Conservation (phyloP, 2,329 filamentous ascomycete genomes). For the Trichocomaceae sp. region DNA sequence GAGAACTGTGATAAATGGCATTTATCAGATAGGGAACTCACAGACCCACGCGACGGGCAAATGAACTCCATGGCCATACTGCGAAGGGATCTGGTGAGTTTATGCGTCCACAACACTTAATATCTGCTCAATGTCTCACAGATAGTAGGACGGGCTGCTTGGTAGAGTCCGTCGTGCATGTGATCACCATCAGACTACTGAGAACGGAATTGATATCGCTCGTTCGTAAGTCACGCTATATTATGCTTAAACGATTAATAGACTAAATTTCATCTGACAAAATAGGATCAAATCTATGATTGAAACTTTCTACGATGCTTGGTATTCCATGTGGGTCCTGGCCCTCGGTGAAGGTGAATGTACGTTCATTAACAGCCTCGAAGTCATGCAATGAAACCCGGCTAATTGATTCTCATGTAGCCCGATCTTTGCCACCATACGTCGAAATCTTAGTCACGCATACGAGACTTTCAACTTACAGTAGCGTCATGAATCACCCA, state of each 20-base stretch:
- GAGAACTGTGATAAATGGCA: slow-evolving; percentile 66
- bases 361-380: slow-evolving; percentile 22
- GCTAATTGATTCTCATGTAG: slow-evolving; percentile 26
- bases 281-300: slow-evolving; percentile 52
- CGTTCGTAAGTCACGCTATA: slow-evolving; percentile 23
- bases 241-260: background rate
- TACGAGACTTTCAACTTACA: slow-evolving; percentile 67
- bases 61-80: slow-evolving; percentile 65
- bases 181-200: slow-evolving; percentile 28
- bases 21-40: slow-evolving; percentile 46
- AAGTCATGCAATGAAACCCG: background rate
- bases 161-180: slow-evolving; percentile 30
- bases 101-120: slow-evolving; percentile 17
- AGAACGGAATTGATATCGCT: slow-evolving; percentile 28
- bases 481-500: slow-evolving; percentile 66
- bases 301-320: slow-evolving; percentile 59
- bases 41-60: slow-evolving; percentile 63
- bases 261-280: slow-evolving; percentile 10
- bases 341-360: slow-evolving; percentile 50
- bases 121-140: background rate
- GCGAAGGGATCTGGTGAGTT: slow-evolving; percentile 56
- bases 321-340: slow-evolving; percentile 58
- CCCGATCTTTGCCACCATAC: slow-evolving; percentile 56
- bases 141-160: slow-evolving; percentile 27
- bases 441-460: slow-evolving; percentile 69